Evolutionary conservation across 768 basidiomycete species (phyloP).

Genomic region (Hortiboletus flavorubellus): DNA sequence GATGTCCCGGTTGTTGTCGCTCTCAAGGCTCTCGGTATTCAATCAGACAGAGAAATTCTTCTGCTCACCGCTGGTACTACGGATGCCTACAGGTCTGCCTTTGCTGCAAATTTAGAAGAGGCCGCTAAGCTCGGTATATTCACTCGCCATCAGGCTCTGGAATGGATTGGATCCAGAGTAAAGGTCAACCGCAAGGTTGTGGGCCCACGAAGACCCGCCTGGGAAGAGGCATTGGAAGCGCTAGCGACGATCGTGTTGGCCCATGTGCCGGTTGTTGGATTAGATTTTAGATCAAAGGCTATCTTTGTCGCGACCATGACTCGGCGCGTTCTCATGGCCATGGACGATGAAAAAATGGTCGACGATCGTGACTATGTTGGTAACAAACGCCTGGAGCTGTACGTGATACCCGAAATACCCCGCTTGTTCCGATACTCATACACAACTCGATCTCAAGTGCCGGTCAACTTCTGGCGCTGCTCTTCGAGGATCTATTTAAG

Average conservation of each 20-base stretch:
- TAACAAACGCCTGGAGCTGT: conserved; percentile 98
- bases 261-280: conserved; percentile 86
- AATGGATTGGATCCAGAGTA: conserved; percentile 91
- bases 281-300: conserved; percentile 91
- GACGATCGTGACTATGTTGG: conserved; percentile 99
- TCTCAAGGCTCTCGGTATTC: conserved; percentile 93
- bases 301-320: conserved; percentile 99
- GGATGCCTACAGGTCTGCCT: conserved; percentile 81
- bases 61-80: conserved; percentile 90
- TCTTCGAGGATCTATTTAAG: conserved; percentile 99
- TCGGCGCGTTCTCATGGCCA: conserved; percentile 90
- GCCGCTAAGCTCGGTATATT: conserved; percentile 88
- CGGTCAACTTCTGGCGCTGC: conserved; percentile 89
- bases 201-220: conserved; percentile 78
- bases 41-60: conserved; percentile 97
- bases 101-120: conserved; percentile 92
- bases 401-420: conserved; percentile 31
- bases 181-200: conserved; percentile 80
- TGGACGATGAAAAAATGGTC: conserved; percentile 95
- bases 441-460: conserved; percentile 56
- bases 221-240: conserved; percentile 95
- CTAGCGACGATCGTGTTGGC: conserved; percentile 97
- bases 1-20: conserved; percentile 96
- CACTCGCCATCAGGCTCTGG: conserved; percentile 90
- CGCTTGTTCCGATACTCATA: conserved; percentile 7